These are phyloP conservation scores for Argentina anserina DNA, from an alignment of 306 rosid genomes.

Conservation along the genomic window DNA sequence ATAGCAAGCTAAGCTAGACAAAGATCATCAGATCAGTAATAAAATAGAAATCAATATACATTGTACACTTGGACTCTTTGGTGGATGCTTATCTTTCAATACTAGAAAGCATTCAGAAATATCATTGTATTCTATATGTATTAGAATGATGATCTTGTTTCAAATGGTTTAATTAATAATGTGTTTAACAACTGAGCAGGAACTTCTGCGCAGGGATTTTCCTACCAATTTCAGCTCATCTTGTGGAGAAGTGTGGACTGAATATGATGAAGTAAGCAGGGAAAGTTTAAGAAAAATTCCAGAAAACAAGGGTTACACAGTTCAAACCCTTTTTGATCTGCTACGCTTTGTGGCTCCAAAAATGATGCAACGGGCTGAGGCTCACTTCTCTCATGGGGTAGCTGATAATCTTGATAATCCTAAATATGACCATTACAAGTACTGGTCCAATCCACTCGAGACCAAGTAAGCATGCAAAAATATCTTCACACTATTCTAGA, in stretches of 20 bases:
- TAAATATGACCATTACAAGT: conserved; percentile 59
- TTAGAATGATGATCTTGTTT: background rate
- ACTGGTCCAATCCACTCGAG: conserved; percentile 91
- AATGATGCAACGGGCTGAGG: conserved; percentile 59
- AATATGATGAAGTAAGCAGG: conserved; percentile 49
- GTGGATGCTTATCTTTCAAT: background rate
- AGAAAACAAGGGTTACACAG: conserved; percentile 45
- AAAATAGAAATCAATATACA: background rate
- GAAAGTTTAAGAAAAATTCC: conserved; percentile 35
- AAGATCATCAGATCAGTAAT: background rate
- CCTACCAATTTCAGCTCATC: conserved; percentile 34
- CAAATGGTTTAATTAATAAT: background rate
- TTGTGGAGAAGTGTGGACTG: conserved; percentile 46
- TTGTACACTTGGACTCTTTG: background rate
- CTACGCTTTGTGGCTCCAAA: conserved; percentile 53
- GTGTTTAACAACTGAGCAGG: conserved; percentile 31
- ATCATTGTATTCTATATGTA: background rate
- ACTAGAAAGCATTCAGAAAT: background rate
- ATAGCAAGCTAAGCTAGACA: background rate
- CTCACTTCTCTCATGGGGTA: conserved; percentile 80
- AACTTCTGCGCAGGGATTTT: conserved; percentile 20
- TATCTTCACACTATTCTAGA: background rate
- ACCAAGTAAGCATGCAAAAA: conserved; percentile 57
- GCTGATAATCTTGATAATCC: conserved; percentile 74
- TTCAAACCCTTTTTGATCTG: conserved; percentile 42